Evolutionary conservation across 2,329 filamentous ascomycete species (phyloP), one percentile per base, ranked within the genome.

Genomic region (Monosporascus sp.): DNA sequence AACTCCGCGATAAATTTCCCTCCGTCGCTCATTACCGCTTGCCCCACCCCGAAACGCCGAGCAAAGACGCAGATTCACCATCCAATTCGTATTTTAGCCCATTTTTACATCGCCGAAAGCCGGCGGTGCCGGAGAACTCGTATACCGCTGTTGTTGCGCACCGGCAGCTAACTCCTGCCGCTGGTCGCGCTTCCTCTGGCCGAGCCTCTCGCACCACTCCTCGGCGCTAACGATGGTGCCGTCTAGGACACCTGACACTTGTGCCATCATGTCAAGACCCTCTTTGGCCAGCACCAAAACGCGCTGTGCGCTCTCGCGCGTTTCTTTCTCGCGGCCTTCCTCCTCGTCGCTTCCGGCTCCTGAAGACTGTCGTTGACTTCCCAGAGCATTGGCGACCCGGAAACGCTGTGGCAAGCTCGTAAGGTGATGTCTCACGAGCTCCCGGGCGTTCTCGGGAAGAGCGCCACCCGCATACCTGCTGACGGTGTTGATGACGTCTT

Each of bases 391-490:
- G 2, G 89, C 91, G 17, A 90, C 73, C 57, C 85, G 85, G 77
- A 93, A 96, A 27, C 91, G 82, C 65, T 89, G 86, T 0, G 93
- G 93, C 1, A 97, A 78, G 48, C 88, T 92, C 31, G 89, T 88
- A 5, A 97, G 79, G 67, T 96, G 91, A 14, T 85, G 81, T 55
- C 89, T 86, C 14, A 99, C 93, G 17, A 97, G 81, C 24, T 87
- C 80, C 37, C 88, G 80, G 0, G 93, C 93, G 60, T 97, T 96
- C 52, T 94, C 89, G 0, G 94, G 93, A 2, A 99, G 76, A 1
- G 92, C 90, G 40, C 91, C 90, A n/a, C 92, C 92, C 0, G 92
- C 89, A 63, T 96, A 96, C 60, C 87, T 90, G 52, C 89, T 95
- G 0, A 99, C 90, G 6, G 88, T 87, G 57, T 89, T 84, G 40